Conservation (phyloP, 1,284 basidiomycete species). For the Sphagnurus paluster region DNA sequence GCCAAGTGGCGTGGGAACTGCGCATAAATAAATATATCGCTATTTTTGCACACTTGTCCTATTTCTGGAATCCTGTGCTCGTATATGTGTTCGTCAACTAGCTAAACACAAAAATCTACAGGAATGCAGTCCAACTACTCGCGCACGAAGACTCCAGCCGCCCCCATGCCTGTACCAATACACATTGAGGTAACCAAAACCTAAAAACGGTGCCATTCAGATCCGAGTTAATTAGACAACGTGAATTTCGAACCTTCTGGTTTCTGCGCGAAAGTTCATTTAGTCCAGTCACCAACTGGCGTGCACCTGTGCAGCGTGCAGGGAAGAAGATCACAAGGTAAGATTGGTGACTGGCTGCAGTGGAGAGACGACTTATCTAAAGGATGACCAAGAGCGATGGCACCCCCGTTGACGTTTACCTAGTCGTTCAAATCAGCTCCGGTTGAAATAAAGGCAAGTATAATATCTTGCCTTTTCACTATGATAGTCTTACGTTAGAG, state of each 20-base stretch:
- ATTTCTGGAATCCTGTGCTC: too few relatives aligned
- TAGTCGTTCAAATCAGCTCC: constrained; percentile 45
- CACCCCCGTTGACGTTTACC: constrained; percentile 90
- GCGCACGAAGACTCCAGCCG: constrained; percentile 71
- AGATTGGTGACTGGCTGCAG: constrained; percentile 8
- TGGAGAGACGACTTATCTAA: constrained; percentile 61
- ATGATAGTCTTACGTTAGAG: constrained; percentile 2
- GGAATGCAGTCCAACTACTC: constrained; percentile 34
- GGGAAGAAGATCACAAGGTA: constrained; percentile 24
- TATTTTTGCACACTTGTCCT: neutral
- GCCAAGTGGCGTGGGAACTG: constrained; percentile 11
- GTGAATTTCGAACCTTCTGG: constrained; percentile 57
- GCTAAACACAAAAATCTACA: neutral
- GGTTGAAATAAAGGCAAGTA: neutral
- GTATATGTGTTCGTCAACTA: neutral
- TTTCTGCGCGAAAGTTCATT: constrained; percentile 78
- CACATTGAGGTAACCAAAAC: constrained; percentile 85
- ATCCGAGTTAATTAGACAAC: constrained; percentile 4
- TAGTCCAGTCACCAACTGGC: constrained; percentile 87
- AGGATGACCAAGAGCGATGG: constrained; percentile 88
- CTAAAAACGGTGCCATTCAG: constrained; percentile 31
- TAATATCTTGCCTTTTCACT: constrained; percentile 37
- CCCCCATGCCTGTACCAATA: constrained; percentile 86
- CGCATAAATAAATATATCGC: neutral
- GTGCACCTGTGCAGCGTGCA: constrained; percentile 80